Percentiles rank a stretch among this genome's conserved stretches.
Evolutionary conservation across 208 protist genomes (phyloP).

Genomic region (Angomonas deanei): DNA sequence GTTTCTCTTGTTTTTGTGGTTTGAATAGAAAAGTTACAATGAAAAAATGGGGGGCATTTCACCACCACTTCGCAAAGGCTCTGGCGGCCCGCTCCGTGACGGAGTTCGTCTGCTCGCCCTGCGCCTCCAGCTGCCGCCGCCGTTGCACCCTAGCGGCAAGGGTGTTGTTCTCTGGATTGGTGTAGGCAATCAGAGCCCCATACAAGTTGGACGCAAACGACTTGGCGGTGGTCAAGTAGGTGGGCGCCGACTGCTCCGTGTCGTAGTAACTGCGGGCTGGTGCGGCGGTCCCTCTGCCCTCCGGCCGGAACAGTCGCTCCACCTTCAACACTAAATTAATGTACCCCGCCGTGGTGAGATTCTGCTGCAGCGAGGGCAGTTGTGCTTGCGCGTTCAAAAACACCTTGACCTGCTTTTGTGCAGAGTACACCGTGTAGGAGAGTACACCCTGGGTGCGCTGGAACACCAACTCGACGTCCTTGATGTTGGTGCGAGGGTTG

Average conservation of each 20-base stretch:
- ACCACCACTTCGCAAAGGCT: constrained; percentile 70
- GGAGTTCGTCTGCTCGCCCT: constrained; percentile 11
- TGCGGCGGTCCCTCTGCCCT: constrained; percentile 16
- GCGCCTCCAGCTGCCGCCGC: constrained; percentile 31
- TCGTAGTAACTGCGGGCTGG: constrained; percentile 57
- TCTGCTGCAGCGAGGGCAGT: constrained; percentile 12
- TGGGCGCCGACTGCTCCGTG: constrained; percentile 26
- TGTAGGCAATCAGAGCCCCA: constrained; percentile 56
- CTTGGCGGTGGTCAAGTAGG: constrained; percentile 50
- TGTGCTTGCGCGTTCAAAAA: constrained; percentile 43
- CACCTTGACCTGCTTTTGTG: constrained; percentile 48
- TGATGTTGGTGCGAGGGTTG: constrained; percentile 31
- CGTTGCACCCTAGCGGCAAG: constrained; percentile 54
- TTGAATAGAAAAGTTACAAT: constrained; percentile 4
- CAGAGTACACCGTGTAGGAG: constrained; percentile 72
- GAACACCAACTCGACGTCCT: constrained; percentile 76
- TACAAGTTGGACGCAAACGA: constrained; percentile 59
- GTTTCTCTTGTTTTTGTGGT: too few species aligned
- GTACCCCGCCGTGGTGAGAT: constrained; percentile 23
- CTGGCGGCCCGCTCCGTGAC: constrained; percentile 40
- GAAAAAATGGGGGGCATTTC: constrained; percentile 5
- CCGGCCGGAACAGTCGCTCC: constrained; percentile 21
- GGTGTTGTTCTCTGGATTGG: constrained; percentile 35
- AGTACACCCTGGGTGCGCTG: constrained; percentile 73
- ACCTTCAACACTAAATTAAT: constrained; percentile 44